Percentiles rank a stretch among this genome's conserved stretches.
Conservation (phyloP, 805 yeast species). For the Ogataea angusta region DNA sequence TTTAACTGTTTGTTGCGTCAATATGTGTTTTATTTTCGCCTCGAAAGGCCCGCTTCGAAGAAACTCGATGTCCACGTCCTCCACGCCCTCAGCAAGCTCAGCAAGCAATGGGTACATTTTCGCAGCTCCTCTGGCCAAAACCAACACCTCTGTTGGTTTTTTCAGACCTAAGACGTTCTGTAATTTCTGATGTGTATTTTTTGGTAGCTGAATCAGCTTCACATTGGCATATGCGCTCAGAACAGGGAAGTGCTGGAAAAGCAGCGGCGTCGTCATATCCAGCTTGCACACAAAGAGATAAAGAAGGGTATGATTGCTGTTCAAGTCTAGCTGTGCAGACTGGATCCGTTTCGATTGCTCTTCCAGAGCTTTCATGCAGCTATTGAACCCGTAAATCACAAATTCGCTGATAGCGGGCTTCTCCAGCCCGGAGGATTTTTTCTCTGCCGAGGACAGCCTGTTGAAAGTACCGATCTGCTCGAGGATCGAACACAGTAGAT, state of each 20-base stretch:
- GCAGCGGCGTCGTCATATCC: slow-evolving; percentile 39
- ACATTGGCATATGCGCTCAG: slow-evolving; percentile 50
- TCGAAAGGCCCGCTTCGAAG: slow-evolving; percentile 21
- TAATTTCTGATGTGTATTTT: slow-evolving; percentile 31
- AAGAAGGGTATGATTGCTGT: slow-evolving; percentile 25
- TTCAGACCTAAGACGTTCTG: slow-evolving; percentile 15
- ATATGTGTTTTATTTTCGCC: slow-evolving; percentile 38
- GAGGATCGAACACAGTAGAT: slow-evolving; percentile 18
- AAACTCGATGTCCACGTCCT: slow-evolving; percentile 26
- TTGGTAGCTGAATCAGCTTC: slow-evolving; percentile 60
- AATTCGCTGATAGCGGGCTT: slow-evolving; percentile 29
- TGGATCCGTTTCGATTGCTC: slow-evolving; percentile 34
- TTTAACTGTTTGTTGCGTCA: slow-evolving; percentile 44
- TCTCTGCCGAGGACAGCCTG: slow-evolving; percentile 26
- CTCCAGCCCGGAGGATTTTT: slow-evolving; percentile 15
- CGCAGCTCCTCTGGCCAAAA: slow-evolving; percentile 15
- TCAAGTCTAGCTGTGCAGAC: slow-evolving; percentile 12
- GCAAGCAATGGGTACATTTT: slow-evolving; percentile 13
- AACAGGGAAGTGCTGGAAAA: slow-evolving; percentile 57
- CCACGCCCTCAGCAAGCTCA: slow-evolving; percentile 20
- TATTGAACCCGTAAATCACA: slow-evolving; percentile 52
- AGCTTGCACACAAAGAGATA: slow-evolving; percentile 57
- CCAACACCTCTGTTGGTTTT: slow-evolving; percentile 19
- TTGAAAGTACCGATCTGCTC: slow-evolving; percentile 17
- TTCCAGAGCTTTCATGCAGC: slow-evolving; percentile 48